Conservation (phyloP, 2,329 filamentous ascomycete genomes). For the Akanthomyces dipterigenus region DNA sequence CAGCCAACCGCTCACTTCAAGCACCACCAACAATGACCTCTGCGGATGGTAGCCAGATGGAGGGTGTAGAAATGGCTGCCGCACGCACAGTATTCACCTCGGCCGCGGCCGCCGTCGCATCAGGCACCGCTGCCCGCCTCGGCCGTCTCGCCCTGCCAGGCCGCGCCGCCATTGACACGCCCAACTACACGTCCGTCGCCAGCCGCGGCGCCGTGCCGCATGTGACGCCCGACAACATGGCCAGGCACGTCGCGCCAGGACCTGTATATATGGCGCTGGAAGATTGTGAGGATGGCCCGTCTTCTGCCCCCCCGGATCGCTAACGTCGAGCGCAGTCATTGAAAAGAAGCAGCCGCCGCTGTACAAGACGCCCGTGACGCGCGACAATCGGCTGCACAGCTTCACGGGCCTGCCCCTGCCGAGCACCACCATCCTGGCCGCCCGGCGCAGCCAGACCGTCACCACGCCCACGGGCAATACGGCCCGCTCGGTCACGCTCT, state of each 20-base stretch:
- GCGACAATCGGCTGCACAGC: conserved; percentile 54
- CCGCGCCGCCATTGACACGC: conserved; percentile 67
- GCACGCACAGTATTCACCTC: conserved; percentile 34
- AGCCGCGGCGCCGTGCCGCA: conserved; percentile 85
- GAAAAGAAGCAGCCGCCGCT: conserved; percentile 47
- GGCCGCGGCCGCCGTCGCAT: conserved; percentile 30
- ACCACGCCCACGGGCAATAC: conserved; percentile 64
- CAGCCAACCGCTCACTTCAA: neutral
- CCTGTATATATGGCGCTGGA: conserved; percentile 80
- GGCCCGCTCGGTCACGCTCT: conserved; percentile 50
- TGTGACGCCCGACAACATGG: conserved; percentile 76
- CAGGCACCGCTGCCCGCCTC: conserved; percentile 51
- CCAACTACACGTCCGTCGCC: conserved; percentile 71
- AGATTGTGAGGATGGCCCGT: too few relatives aligned
- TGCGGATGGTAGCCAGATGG: neutral
- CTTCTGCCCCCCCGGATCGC: too few relatives aligned
- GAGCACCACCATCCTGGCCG: conserved; percentile 63
- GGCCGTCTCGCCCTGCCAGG: conserved; percentile 58
- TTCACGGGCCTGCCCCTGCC: conserved; percentile 69
- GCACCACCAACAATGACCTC: neutral
- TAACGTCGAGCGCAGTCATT: conserved; percentile 37
- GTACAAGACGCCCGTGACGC: conserved; percentile 31
- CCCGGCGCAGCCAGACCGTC: conserved; percentile 72
- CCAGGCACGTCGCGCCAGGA: conserved; percentile 55
- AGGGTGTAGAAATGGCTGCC: conserved; percentile 18